A percentile compares a stretch with the other conserved stretches of the same genome.
phyloP scores from a whole-genome alignment of 306 rosid genomes.

The Prunus padus region DNA sequence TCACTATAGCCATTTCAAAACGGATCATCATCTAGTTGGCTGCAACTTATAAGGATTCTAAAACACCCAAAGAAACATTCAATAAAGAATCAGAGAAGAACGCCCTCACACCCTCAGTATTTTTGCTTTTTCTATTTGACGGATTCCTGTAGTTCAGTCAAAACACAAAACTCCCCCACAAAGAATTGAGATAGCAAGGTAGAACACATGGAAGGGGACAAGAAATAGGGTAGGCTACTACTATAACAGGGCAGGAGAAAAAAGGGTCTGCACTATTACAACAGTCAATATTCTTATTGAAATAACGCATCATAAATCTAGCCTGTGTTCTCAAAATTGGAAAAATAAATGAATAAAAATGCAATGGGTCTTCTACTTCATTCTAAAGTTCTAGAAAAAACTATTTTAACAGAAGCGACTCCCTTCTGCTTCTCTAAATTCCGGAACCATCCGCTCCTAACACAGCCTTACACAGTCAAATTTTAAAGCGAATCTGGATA shows the following conservation, averaged over 20 bases:
- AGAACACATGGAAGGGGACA: no score
- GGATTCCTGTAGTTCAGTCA: no score
- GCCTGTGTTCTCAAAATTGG: conserved; percentile 1
- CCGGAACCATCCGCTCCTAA: conserved; percentile 32
- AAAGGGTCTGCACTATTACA: background rate
- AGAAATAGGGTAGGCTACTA: background rate
- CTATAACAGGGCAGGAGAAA: background rate
- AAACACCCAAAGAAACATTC: background rate
- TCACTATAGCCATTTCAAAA: background rate
- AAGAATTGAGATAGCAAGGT: no score
- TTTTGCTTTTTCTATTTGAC: no score
- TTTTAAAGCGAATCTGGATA: conserved; percentile 23
- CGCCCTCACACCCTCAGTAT: no score
- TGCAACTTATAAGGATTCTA: background rate
- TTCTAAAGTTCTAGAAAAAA: background rate
- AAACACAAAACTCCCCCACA: no score
- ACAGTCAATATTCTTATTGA: background rate
- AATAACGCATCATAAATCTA: background rate
- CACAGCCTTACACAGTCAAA: conserved; percentile 35
- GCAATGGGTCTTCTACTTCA: conserved; percentile 5
- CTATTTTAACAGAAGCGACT: background rate
- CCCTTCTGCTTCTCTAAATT: conserved; percentile 16
- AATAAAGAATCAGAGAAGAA: background rate
- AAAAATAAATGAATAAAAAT: background rate
- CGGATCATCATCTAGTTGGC: background rate